phyloP scores from a whole-genome alignment of 1,284 basidiomycete genomes.

The Boletus sp. region DNA sequence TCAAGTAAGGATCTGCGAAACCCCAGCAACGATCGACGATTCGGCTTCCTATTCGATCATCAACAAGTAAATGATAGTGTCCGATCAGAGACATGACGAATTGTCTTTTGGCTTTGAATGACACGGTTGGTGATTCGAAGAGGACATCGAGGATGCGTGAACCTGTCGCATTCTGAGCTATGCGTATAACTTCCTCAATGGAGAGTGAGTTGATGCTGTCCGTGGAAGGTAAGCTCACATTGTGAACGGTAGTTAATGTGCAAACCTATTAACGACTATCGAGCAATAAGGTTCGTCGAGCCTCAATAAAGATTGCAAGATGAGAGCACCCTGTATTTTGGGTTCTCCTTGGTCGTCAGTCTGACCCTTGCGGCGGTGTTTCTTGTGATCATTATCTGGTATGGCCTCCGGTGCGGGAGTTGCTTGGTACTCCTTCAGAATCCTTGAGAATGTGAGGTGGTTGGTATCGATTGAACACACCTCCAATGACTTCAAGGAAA shows the following conservation, averaged over 20 bases:
- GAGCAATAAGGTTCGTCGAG: constrained; percentile 64
- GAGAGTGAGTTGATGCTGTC: constrained; percentile 58
- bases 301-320: constrained; percentile 78
- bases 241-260: constrained; percentile 2
- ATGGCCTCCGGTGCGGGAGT: constrained; percentile 9
- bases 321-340: constrained; percentile 80
- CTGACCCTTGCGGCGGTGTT: constrained; percentile 22
- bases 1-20: constrained; percentile 84
- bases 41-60: constrained; percentile 85
- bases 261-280: constrained; percentile 65
- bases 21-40: constrained; percentile 87
- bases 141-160: constrained; percentile 82
- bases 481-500: constrained; percentile 57
- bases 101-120: constrained; percentile 62
- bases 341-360: constrained; percentile 46
- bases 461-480: constrained; percentile 33
- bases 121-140: constrained; percentile 65
- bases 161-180: constrained; percentile 70
- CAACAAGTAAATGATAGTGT: constrained; percentile 72
- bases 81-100: constrained; percentile 75
- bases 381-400: constrained; percentile 11
- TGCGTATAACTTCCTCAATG: constrained; percentile 55
- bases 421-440: constrained; percentile 37
- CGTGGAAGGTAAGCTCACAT: constrained; percentile 11
- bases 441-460: constrained; percentile 7